These are phyloP conservation scores for Cucurbita ficifolia DNA, from an alignment of 306 rosid genomes.

Conservation along the genomic window DNA sequence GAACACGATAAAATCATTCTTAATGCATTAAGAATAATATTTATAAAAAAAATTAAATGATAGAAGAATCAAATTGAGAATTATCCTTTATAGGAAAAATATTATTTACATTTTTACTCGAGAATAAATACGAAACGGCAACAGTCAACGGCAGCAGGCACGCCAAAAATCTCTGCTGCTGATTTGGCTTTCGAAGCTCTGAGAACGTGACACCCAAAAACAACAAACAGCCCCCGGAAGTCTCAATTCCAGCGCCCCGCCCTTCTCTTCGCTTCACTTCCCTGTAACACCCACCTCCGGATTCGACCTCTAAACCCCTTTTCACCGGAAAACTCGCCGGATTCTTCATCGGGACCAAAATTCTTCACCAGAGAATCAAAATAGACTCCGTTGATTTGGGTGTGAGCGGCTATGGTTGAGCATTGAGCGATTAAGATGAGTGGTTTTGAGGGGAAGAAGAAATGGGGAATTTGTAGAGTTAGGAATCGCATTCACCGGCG, in stretches of 20 bases:
- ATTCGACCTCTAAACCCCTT: background rate
- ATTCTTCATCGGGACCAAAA: background rate
- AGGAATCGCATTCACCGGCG: slow-evolving; percentile 6
- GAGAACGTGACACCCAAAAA: background rate
- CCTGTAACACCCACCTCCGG: background rate
- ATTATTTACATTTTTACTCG: background rate
- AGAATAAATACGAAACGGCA: background rate
- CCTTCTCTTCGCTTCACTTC: background rate
- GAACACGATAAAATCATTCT: no score
- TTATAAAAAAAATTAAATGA: background rate
- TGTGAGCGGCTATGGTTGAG: background rate
- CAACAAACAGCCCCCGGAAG: background rate
- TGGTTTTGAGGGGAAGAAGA: background rate
- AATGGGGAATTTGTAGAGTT: background rate
- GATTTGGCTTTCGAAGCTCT: background rate
- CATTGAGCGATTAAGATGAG: background rate
- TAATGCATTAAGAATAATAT: background rate
- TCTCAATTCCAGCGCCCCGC: background rate
- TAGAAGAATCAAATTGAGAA: background rate
- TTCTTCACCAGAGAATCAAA: background rate
- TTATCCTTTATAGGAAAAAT: background rate
- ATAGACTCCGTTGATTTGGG: background rate
- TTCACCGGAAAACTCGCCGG: background rate
- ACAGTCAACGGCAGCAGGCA: background rate
- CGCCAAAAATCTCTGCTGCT: background rate